phyloP scores from a whole-genome alignment of 306 rosid species.

The Albizia julibrissin region DNA sequence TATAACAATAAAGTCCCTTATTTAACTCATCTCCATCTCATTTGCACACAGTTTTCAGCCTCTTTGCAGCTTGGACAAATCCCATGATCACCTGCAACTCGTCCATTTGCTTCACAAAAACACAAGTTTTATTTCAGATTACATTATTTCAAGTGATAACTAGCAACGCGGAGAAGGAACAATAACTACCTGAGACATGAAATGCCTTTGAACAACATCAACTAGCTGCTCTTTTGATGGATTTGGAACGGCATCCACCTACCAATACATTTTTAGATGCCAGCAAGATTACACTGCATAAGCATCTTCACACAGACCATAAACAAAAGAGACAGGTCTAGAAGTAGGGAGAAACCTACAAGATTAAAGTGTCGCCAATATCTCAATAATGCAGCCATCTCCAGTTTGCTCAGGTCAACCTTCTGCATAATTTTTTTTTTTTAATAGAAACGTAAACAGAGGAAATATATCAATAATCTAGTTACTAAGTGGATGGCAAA shows the following conservation, averaged over 20 bases:
- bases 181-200: conserved; percentile 87
- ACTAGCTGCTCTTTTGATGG: conserved; percentile 94
- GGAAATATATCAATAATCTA: conserved; percentile 25
- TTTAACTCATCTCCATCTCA: conserved; percentile 54
- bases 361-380: conserved; percentile 97
- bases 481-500: conserved; percentile 10
- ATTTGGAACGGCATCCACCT: conserved; percentile 92
- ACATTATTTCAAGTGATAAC: neutral
- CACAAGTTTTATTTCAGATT: conserved; percentile 6
- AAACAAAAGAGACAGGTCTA: conserved; percentile 3
- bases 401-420: conserved; percentile 90
- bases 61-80: conserved; percentile 94
- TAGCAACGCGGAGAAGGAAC: neutral
- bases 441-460: neutral
- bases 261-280: conserved; percentile 23
- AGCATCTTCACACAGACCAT: neutral
- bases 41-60: conserved; percentile 85
- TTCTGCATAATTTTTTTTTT: conserved; percentile 48
- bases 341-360: conserved; percentile 44
- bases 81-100: conserved; percentile 97
- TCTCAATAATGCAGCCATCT: conserved; percentile 96
- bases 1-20: conserved; percentile 27
- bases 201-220: conserved; percentile 97
- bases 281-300: conserved; percentile 14
- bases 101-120: conserved; percentile 79